Base-by-base conservation (phyloP, 192 early-diverging fungal species). In the Pilobolus umbonatus region DNA sequence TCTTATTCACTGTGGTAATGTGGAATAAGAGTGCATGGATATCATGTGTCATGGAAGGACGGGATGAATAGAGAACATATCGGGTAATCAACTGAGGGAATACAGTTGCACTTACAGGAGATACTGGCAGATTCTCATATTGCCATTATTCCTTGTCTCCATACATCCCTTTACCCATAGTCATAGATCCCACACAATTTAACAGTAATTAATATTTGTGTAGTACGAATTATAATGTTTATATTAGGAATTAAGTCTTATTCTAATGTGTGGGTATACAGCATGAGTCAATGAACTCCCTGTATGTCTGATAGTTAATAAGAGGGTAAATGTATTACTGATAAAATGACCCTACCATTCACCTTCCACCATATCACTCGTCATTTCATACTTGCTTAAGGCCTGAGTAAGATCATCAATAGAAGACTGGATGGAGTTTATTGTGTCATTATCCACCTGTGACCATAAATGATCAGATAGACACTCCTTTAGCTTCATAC, bases 401-500 rank as follows among this genome's bases (percentile, higher is more conserved):
- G 24, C 32, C 44, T 34, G 31, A 6, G 44, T 34, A 2, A 59
- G 21, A 17, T 32, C 30, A 15, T 59, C 57, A 17, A 59, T 19
- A 25, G 44, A 31, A 15, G 9, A 5, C 25, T 59, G 57, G 15
- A 59, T 32, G 48, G 43, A 46, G 12, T 43, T 25, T 9, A 59
- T 47, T 38, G 30, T 34, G 30, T 59, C 57, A 25, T 43, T 36
- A 36, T 59, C 57, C 14, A 45, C 47, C 9, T 46, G 30, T 26
- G 44, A 47, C 57, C 57, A 59, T 12, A 59, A 45, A 4, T 59
- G 57, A 38, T 59, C 57, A 24, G 57, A 45, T n/a, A 59, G 57
- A 31, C 48, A 48, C 1, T 59, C 57, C 17, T 32, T 59, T 38
- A 59, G 11, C 22, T 59, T 28, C 8, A 46, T 11, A 15, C 57